Evolutionary conservation across 1,284 basidiomycete genomes (phyloP), one percentile per base, ranked within the genome.

Genomic region (Cutaneotrichosporon cutaneum): DNA sequence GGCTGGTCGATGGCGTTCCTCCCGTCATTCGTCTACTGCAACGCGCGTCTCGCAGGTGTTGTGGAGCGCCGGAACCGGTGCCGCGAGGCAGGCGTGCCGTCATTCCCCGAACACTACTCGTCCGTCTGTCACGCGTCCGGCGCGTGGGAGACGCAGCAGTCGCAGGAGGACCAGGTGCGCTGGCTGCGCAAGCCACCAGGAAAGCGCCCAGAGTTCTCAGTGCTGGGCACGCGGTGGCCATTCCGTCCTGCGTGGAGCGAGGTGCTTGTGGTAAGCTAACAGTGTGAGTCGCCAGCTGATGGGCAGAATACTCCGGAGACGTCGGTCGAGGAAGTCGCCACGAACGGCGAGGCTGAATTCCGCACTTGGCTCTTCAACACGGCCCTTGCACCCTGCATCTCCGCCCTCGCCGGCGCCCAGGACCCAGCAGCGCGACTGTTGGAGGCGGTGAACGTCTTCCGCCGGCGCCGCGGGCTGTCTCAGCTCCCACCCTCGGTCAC

Each of bases 1-100:
- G 90, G 90, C 10, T 97, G 92, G 92, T 83, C 85, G 1, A 93
- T 92, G 88, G 82, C 92, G 0, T 90, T 96, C 77, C 86, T 91
- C 64, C 84, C 83, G 27, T 93, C 92, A 0, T 84, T 97, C 47
- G 83, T 84, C 9, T 87, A 87, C 76, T 91, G 92, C 0, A 88
- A 88, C 24, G 89, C 89, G 0, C 87, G 90, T 4, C 84, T 94
- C 9, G 88, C 84, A 2, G 93, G 93, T 1, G 86, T 93, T 68
- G 84, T 86, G 21, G 90, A 95, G 72, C 83, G 87, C 22, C 83
- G 84, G 66, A 86, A 86, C 3, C 90, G 92, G 69, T 82, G 85
- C 47, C 91, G 90, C 67, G 94, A 96, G 77, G 85, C 88, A 2
- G 90, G 88, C 2, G 78, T 80, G 0, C 73, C 85, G 1, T 85